These are phyloP conservation scores for Paraleonurus japonicus DNA, from an alignment of 257 asterid species.

Conservation along the genomic window DNA sequence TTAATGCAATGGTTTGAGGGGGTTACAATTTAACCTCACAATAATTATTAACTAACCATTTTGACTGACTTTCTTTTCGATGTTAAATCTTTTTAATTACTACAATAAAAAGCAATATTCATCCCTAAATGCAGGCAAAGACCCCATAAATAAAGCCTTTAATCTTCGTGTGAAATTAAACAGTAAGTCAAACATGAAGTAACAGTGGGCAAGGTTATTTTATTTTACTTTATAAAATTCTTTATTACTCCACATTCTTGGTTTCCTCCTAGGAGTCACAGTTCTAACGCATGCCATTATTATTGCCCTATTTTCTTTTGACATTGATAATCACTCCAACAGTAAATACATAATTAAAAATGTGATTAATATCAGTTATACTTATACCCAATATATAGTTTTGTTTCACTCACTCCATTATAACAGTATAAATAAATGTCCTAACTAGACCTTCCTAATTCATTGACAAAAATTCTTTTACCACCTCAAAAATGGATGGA, in stretches of 20 bases:
- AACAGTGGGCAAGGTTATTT: neutral
- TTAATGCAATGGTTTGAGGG: slow-evolving; percentile 30
- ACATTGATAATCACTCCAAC: slow-evolving; percentile 37
- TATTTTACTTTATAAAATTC: no score
- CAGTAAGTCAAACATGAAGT: slow-evolving; percentile 32
- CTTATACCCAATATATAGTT: slow-evolving; percentile 25
- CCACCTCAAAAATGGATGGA: slow-evolving; percentile 25
- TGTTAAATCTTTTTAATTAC: neutral
- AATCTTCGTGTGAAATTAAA: slow-evolving; percentile 13
- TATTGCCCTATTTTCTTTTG: slow-evolving; percentile 26
- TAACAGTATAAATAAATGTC: slow-evolving; percentile 25
- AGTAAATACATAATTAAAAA: slow-evolving; percentile 41
- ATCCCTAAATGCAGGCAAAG: slow-evolving; percentile 18
- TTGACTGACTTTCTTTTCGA: slow-evolving; percentile 12
- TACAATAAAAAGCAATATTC: slow-evolving; percentile 3
- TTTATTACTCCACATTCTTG: no score
- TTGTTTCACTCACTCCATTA: slow-evolving; percentile 11
- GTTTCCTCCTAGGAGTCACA: slow-evolving; percentile 51
- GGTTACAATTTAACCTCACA: slow-evolving; percentile 27
- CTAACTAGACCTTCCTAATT: slow-evolving; percentile 28
- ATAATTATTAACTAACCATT: slow-evolving; percentile 21
- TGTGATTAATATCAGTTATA: slow-evolving; percentile 32
- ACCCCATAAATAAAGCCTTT: slow-evolving; percentile 20
- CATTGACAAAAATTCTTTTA: slow-evolving; percentile 20
- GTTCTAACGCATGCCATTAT: slow-evolving; percentile 44